A percentile compares a stretch with the other conserved stretches of the same genome.
phyloP scores from a whole-genome alignment of 768 basidiomycete genomes.

The Tricholomella constricta region DNA sequence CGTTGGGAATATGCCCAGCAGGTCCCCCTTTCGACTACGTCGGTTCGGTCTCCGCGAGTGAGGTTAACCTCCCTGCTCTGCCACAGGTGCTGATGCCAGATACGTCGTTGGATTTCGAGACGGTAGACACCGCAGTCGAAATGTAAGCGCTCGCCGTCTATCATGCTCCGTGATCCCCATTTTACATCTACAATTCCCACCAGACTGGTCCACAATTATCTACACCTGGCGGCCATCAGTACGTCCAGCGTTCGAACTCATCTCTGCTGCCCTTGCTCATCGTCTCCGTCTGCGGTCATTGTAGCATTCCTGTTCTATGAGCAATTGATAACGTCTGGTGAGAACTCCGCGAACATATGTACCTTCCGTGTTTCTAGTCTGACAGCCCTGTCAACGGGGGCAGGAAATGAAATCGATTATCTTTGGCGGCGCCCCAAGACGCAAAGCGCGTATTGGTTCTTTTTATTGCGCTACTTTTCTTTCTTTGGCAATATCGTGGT shows the following conservation, averaged over 20 bases:
- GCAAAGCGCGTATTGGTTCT: slow-evolving; percentile 44
- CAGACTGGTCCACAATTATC: slow-evolving; percentile 18
- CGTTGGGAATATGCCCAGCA: background rate
- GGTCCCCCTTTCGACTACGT: background rate
- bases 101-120: slow-evolving; percentile 8
- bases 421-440: slow-evolving; percentile 47
- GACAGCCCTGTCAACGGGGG: background rate
- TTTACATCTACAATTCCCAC: background rate
- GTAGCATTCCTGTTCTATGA: slow-evolving; percentile 42
- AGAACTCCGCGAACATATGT: background rate
- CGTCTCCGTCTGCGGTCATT: background rate
- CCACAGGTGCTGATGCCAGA: slow-evolving; percentile 12
- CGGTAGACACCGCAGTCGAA: slow-evolving; percentile 6
- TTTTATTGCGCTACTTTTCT: slow-evolving; percentile 51
- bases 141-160: slow-evolving; percentile 6
- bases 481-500: slow-evolving; percentile 40
- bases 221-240: slow-evolving; percentile 37
- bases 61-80: background rate
- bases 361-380: background rate
- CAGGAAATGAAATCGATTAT: slow-evolving; percentile 41
- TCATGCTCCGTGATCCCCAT: background rate
- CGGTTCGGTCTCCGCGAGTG: background rate
- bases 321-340: slow-evolving; percentile 39
- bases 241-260: slow-evolving; percentile 15
- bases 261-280: background rate